Evolutionary conservation across 177 flowering plant species (phyloP), one percentile per base, ranked within the genome.

Genomic region (Telopea speciosissima): DNA sequence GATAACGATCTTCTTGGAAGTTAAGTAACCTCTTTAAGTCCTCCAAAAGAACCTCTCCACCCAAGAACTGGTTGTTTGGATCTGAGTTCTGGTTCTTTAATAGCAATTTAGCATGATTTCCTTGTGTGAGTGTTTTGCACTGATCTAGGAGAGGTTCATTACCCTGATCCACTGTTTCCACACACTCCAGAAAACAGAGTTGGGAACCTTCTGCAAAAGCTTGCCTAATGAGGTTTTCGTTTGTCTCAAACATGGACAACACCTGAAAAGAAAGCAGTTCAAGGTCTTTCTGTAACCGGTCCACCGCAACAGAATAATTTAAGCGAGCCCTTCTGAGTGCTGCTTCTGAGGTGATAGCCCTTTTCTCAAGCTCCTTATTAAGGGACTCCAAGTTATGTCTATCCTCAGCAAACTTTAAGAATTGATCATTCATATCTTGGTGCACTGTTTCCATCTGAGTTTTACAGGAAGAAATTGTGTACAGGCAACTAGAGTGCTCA

Each of bases 261-360:
- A 96, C 91, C 87, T 96, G 99, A 72, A 79, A 81, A 66, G 99
- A 93, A 70, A 96, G 96, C 63, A 89, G 71, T 71, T 89, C 95
- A 69, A 96, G 97, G 68, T 96, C 99, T 78, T 89, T 91, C 70
- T 93, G 99, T 63, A 96, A 79, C 74, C 88, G 88, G 79, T 82
- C 83, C 24, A 91, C 92, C 28, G 95, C 94, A 77, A 90, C 83
- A 2, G 98, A 91, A 74, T 90, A 87, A 82, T 90, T 90, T 81
- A 88, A 76, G 26, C 93, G 89, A 63, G 91, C 92, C 81, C 88
- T 84, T 77, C 81, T 86, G 0, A 96, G 86, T 22, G 95, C 88
- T 59, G 94, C 81, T 81, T 96, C 99, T 71, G 98, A 87, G 63
- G 83, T 70, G 26, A 78, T 10, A 63, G 92, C 95, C 73, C 91